These are phyloP conservation scores for Neocucurbitaria cava DNA, from an alignment of 2,329 filamentous ascomycete species.

Conservation along the genomic window DNA sequence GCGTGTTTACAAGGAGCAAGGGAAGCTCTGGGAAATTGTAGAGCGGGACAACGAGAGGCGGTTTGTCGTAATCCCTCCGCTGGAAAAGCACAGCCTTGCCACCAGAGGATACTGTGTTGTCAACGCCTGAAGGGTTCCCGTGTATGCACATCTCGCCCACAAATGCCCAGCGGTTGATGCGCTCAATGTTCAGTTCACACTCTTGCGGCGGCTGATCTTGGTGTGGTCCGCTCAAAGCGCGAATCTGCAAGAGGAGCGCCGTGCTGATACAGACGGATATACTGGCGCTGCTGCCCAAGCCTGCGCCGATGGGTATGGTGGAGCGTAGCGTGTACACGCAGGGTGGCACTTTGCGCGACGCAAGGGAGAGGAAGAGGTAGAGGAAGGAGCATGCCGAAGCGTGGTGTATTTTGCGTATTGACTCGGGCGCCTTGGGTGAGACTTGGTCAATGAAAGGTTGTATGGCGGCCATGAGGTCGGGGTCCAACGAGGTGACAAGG, in stretches of 20 bases:
- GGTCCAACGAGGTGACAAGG: slow-evolving; percentile 77
- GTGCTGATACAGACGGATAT: slow-evolving; percentile 88
- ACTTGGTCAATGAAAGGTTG: slow-evolving; percentile 78
- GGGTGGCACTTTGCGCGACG: slow-evolving; percentile 77
- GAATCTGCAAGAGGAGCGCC: slow-evolving; percentile 85
- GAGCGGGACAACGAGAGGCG: slow-evolving; percentile 77
- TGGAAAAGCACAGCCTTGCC: slow-evolving; percentile 95
- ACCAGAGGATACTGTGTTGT: slow-evolving; percentile 93
- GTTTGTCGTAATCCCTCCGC: slow-evolving; percentile 76
- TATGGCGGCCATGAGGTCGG: slow-evolving; percentile 79
- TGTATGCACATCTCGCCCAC: slow-evolving; percentile 98
- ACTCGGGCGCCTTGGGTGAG: slow-evolving; percentile 69
- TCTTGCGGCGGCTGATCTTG: slow-evolving; percentile 88
- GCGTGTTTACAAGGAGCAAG: slow-evolving; percentile 87
- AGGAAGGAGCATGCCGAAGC: slow-evolving; percentile 85
- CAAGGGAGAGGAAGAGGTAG: slow-evolving; percentile 90
- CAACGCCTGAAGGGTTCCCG: slow-evolving; percentile 93
- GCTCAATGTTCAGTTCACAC: slow-evolving; percentile 86
- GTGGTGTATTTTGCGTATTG: slow-evolving; percentile 83
- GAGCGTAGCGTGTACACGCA: slow-evolving; percentile 91
- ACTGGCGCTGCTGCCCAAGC: slow-evolving; percentile 91
- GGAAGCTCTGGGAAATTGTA: slow-evolving; percentile 92
- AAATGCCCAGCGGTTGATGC: slow-evolving; percentile 98
- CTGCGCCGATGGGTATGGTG: slow-evolving; percentile 90
- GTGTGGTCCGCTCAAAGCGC: slow-evolving; percentile 87